phyloP scores from a whole-genome alignment of 108 stramenopile genomes.

The Bacterosira constricta region DNA sequence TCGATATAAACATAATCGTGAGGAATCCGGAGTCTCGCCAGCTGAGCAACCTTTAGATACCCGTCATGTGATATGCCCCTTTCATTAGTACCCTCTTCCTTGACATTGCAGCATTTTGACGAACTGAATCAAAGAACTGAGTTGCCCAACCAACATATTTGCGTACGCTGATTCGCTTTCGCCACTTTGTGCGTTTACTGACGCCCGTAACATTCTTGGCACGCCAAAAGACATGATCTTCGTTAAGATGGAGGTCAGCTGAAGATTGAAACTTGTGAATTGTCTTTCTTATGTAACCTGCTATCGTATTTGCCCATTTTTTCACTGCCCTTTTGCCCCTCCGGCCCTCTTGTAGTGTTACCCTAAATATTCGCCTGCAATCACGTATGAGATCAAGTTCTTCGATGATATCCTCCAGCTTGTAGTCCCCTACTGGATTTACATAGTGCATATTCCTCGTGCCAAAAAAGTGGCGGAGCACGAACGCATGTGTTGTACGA shows the following conservation, averaged over 20 bases:
- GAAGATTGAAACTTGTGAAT: constrained; percentile 12
- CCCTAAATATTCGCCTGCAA: too few species aligned
- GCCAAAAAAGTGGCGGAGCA: constrained; percentile 29
- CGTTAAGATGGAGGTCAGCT: not conserved
- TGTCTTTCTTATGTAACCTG: constrained; percentile 6
- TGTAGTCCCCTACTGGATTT: not conserved
- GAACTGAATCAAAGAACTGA: constrained; percentile 23
- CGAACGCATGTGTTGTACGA: constrained; percentile 37
- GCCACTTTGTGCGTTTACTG: constrained; percentile 8
- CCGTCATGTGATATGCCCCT: constrained; percentile 27
- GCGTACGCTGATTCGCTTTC: not conserved
- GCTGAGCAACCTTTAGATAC: constrained; percentile 34
- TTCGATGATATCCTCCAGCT: not conserved
- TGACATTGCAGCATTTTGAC: constrained; percentile 12
- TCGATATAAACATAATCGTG: constrained; percentile 22
- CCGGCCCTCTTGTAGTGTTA: too few species aligned
- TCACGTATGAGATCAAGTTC: too few species aligned
- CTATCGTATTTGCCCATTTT: not conserved
- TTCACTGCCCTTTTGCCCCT: not conserved
- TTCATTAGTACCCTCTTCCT: not conserved
- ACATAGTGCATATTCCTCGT: not conserved
- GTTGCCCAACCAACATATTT: constrained; percentile 19
- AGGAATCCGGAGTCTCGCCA: not conserved
- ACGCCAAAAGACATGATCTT: constrained; percentile 2
- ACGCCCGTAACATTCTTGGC: not conserved